Base-by-base conservation (phyloP, 2,329 filamentous ascomycete species). In the Ophioceras dolichostomum region DNA sequence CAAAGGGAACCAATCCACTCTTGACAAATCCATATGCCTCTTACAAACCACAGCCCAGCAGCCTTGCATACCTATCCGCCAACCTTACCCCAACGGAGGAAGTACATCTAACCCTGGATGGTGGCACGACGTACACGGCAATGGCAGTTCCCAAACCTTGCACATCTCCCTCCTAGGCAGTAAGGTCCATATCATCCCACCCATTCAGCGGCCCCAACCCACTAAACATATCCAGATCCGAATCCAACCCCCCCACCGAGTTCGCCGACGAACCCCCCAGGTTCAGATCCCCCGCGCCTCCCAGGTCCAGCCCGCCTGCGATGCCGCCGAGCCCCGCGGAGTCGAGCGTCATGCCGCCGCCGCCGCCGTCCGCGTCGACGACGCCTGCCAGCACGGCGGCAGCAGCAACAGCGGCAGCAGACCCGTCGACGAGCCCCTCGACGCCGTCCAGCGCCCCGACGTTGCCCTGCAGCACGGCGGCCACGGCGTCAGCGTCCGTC, bases 141-240 rank as follows among this genome's bases (percentile, higher is more conserved):
- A n/a, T n/a, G n/a, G n/a, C n/a, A n/a, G n/a, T n/a, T n/a, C n/a
- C n/a, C n/a, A n/a, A n/a, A n/a, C n/a, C n/a, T n/a, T n/a, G 22
- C 7, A 26, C 22, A 26, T 7, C 22, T 12, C 8, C 22, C 22
- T 26, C 7, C 22, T 26, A 26, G 22, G 8, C 22, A 20, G 36
- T 27, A 31, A 41, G 29, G 13, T 45, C 38, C 36, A 48, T 30
- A 32, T 49, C 45, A 4, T 44, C 43, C 44, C 43, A 49, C 27
- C 44, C 45, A 14, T 19, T 14, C 9, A 33, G 32, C 38, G 47
- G 32, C 21, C 47, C 43, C 22, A 48, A 37, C 18, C 46, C 45
- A n/a, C 42, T 39, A 39, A 47, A 47, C 39, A 47, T 43, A 39
- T 45, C 43, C 39, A 41, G 42, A 38, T 47, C 47, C 12, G 35